A percentile compares a stretch with the other conserved stretches of the same genome.
These are phyloP conservation scores for Aspergillus sp. DNA, from an alignment of 2,329 filamentous ascomycete species.

Conservation along the genomic window DNA sequence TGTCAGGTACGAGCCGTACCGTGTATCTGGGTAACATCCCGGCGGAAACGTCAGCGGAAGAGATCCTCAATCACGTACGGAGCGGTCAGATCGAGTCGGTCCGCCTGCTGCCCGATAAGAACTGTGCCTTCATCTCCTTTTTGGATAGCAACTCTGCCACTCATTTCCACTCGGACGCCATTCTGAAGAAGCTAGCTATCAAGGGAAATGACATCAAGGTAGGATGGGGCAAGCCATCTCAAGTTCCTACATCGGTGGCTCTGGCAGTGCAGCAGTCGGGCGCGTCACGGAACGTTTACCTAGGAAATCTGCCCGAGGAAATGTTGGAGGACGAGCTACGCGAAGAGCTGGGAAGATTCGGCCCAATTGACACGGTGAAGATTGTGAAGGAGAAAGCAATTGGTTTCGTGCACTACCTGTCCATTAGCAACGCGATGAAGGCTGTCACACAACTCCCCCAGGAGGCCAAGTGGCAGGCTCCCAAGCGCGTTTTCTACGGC, in stretches of 20 bases:
- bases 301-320: constrained; percentile 89
- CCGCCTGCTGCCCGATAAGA: constrained; percentile 93
- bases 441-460: constrained; percentile 93
- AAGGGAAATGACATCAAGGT: constrained; percentile 99
- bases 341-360: constrained; percentile 93
- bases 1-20: constrained; percentile 88
- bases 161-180: constrained; percentile 98
- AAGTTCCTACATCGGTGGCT: constrained; percentile 96
- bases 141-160: constrained; percentile 95
- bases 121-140: constrained; percentile 99
- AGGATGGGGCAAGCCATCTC: constrained; percentile 97
- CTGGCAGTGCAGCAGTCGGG: constrained; percentile 95
- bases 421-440: constrained; percentile 97
- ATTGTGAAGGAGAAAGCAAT: constrained; percentile 97
- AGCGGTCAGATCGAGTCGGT: constrained; percentile 99
- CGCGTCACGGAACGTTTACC: constrained; percentile 92
- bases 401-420: constrained; percentile 95
- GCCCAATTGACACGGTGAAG: constrained; percentile 94
- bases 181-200: constrained; percentile 98
- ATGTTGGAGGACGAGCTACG: constrained; percentile 86
- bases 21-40: constrained; percentile 98
- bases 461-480: constrained; percentile 93
- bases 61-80: constrained; percentile 91
- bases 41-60: constrained; percentile 93
- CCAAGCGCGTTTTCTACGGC: constrained; percentile 94